Evolutionary conservation across 2,329 filamentous ascomycete species (phyloP).

Genomic region (Aspergillus thermomutatus): DNA sequence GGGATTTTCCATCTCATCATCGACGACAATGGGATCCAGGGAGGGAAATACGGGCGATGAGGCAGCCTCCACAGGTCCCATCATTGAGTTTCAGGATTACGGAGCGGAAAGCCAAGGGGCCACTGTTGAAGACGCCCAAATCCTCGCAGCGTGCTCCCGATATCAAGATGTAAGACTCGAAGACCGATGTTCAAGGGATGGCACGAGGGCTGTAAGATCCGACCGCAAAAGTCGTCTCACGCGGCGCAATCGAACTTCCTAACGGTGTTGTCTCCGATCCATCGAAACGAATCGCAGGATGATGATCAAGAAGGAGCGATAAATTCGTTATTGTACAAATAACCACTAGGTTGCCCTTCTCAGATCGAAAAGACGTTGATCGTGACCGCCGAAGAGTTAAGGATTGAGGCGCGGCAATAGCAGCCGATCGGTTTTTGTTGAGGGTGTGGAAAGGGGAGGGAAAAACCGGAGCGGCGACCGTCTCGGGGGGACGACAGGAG

Average conservation of each 20-base stretch:
- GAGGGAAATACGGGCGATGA: slow-evolving; percentile 37
- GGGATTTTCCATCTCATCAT: slow-evolving; percentile 41
- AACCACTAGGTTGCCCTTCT: background rate
- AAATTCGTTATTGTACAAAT: background rate
- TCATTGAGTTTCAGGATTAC: slow-evolving; percentile 22
- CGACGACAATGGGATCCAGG: slow-evolving; percentile 41
- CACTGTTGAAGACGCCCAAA: slow-evolving; percentile 7
- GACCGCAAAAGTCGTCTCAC: slow-evolving; percentile 5
- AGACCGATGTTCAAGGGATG: background rate
- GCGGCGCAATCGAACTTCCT: slow-evolving; percentile 6
- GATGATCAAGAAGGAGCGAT: background rate
- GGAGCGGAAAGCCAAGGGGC: slow-evolving; percentile 3
- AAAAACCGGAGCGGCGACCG: slow-evolving; percentile 10
- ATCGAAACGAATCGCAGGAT: slow-evolving; percentile 3
- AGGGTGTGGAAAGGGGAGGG: slow-evolving; percentile 12
- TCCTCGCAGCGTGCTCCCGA: slow-evolving; percentile 5
- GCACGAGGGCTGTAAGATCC: slow-evolving; percentile 1
- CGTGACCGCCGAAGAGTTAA: background rate
- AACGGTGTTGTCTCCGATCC: slow-evolving; percentile 6
- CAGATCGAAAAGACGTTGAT: slow-evolving; percentile 1
- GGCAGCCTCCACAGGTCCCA: slow-evolving; percentile 33
- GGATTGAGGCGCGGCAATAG: slow-evolving; percentile 3
- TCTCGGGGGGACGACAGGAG: background rate
- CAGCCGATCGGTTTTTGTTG: background rate
- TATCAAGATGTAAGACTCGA: background rate